Evolutionary conservation across 2,329 filamentous ascomycete genomes (phyloP), one percentile per base, ranked within the genome.

Genomic region (Knoxdaviesia capensis): DNA sequence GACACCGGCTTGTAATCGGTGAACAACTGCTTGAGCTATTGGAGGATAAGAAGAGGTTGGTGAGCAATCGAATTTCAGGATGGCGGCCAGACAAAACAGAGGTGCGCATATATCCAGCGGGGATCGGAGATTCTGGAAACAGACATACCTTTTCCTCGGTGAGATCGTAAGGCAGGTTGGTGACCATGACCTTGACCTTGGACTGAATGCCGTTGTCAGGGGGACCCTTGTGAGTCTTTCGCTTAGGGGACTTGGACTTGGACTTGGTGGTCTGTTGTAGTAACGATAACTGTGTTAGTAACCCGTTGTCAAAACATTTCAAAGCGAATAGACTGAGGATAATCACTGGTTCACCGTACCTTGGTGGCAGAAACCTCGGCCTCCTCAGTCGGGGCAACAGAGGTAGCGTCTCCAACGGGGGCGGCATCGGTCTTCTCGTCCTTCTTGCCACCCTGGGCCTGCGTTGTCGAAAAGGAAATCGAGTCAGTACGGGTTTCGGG

Each of bases 111-210:
- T 35, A 35, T 35, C 8, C 8, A 3, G 9, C 34, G 3, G 34
- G 3, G 34, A 9, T 10, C 38, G 7, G 10, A 31, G 11, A 9
- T 11, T 10, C n/a, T 31, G 10, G 20, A 6, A n/a, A 34, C 40
- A 46, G 43, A 57, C 71, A 51, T 65, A 93, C 88, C 77, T 88
- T 92, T 57, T 96, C 87, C 69, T 98, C 90, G 54, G 80, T 88
- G 62, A 96, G 74, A 67, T 98, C 88, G 59, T 98, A 98, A 42
- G 90, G 90, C 48, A 98, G 77, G 71, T 98, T 98, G 57, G 90
- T 90, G 56, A 98, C 90, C 90, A 98, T 98, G 66, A 98, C 85
- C 81, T 98, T 98, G 64, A 83, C 96, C 80, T 94, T 94, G 64
- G 88, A 96, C 51, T 90, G 80, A 56, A 98, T 84, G 53, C 90